Base-by-base conservation (phyloP, 495 filamentous ascomycete species). In the Aspergillus cavernicola region DNA sequence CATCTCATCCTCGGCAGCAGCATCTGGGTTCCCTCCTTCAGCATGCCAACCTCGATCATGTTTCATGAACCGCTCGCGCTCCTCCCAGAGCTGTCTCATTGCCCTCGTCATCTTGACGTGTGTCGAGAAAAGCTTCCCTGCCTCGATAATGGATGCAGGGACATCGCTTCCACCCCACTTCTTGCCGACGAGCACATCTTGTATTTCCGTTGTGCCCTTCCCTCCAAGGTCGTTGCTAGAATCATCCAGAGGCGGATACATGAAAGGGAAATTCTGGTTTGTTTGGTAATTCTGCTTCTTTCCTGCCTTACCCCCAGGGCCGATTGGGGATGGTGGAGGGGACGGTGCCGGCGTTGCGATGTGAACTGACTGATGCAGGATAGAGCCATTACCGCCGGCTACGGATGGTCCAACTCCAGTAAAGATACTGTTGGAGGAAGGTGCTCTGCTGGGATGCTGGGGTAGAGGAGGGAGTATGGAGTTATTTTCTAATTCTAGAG, bases 251-350 rank as follows among this genome's bases (percentile, higher is more conserved):
- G 93, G 92, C 2, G 93, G 95, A 61, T 97, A 98, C 72, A 98
- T 83, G 59, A 98, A 97, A 0, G 93, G 93, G 58, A 98, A 98
- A 59, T 96, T 92, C 57, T 98, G 93, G 64, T 98, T 98, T 0
- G 93, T 98, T 67, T 98, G 93, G 65, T 97, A 98, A 53, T 97
- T 98, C 57, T 97, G 95, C 62, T 98, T 98, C 73, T 98, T 98
- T 13, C 86, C 90, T 38, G 87, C 89, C 66, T 98, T 98, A 4
- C 90, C 91, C 32, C 91, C 90, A 4, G 88, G 85, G 0, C 83
- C 85, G 2, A 85, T 88, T 3, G 93, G 95, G 6, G 91, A 95
- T 10, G 93, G 93, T 1, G 93, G 93, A 20, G 93, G 93, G 5
- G 95, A 97, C n/a, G 95, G 93, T 0, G 90, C 92, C 0, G 93